Evolutionary conservation across 768 basidiomycete genomes (phyloP).

Genomic region (Tulasnella sp.): DNA sequence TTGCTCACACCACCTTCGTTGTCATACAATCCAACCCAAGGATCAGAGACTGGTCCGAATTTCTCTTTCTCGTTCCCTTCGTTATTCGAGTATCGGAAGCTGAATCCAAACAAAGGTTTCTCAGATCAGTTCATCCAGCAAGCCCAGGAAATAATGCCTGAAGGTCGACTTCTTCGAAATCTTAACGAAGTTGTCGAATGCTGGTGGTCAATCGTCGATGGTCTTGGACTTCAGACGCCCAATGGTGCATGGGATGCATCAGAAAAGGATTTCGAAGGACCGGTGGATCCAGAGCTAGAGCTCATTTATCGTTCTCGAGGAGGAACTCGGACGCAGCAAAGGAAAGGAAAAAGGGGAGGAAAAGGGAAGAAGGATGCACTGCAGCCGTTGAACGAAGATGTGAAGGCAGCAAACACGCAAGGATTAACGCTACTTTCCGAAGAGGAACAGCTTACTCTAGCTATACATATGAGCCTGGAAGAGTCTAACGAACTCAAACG

Average conservation of each 20-base stretch:
- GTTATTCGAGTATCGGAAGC: background rate
- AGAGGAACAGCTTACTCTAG: slow-evolving; percentile 22
- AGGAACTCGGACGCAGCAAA: background rate
- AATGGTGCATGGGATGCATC: background rate
- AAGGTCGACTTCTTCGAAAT: background rate
- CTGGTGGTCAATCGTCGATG: background rate
- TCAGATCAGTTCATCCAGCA: slow-evolving; percentile 7
- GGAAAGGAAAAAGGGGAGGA: slow-evolving; percentile 6
- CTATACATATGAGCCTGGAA: slow-evolving; percentile 20
- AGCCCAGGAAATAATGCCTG: background rate
- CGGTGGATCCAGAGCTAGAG: slow-evolving; percentile 4
- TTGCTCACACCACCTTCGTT: slow-evolving; percentile 14
- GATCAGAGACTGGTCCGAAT: background rate
- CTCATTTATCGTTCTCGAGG: slow-evolving; percentile 9
- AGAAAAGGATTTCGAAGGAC: background rate
- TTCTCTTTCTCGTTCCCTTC: slow-evolving; percentile 6
- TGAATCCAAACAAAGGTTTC: background rate
- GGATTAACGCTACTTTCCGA: slow-evolving; percentile 17
- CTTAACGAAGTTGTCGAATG: background rate
- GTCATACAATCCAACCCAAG: background rate
- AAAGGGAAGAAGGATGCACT: slow-evolving; percentile 8
- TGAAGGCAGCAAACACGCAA: background rate
- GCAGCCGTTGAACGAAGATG: slow-evolving; percentile 5
- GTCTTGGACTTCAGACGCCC: background rate
- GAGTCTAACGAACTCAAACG: background rate